A percentile compares a stretch with the other conserved stretches of the same genome.
These are phyloP conservation scores for Cryptosporidium tyzzeri DNA, from an alignment of 169 alveolate genomes.

Conservation along the genomic window DNA sequence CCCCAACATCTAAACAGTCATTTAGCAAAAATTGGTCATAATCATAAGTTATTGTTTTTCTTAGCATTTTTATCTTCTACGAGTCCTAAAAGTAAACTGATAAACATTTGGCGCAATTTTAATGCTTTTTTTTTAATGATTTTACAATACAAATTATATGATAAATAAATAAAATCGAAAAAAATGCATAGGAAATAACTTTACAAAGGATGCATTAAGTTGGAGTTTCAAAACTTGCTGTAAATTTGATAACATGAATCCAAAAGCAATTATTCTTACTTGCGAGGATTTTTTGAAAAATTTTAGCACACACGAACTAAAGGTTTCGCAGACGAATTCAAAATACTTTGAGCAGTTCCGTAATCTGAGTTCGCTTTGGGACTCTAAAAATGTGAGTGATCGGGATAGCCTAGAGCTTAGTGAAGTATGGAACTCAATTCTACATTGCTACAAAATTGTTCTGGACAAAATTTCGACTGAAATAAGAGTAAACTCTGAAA, in stretches of 20 bases:
- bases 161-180: too few relatives aligned
- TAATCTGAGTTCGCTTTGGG: not conserved
- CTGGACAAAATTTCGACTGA: conserved; percentile 13
- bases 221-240: not conserved
- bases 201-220: not conserved
- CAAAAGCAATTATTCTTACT: not conserved
- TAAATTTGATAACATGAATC: not conserved
- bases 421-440: conserved; percentile 49
- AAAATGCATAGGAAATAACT: too few relatives aligned
- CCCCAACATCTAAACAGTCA: not conserved
- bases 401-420: not conserved
- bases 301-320: not conserved
- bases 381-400: conserved; percentile 3
- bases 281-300: conserved; percentile 22
- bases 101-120: not conserved
- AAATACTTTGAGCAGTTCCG: conserved; percentile 29
- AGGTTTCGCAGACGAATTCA: not conserved
- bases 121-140: too few relatives aligned
- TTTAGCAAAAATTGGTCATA: conserved; percentile 8
- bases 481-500: not conserved
- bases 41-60: not conserved
- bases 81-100: not conserved
- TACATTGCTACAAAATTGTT: conserved; percentile 21
- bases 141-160: not conserved
- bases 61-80: not conserved